A percentile compares a stretch with the other conserved stretches of the same genome.
These are phyloP conservation scores for Solanum appendiculatum DNA, from an alignment of 257 asterid genomes.

Conservation along the genomic window DNA sequence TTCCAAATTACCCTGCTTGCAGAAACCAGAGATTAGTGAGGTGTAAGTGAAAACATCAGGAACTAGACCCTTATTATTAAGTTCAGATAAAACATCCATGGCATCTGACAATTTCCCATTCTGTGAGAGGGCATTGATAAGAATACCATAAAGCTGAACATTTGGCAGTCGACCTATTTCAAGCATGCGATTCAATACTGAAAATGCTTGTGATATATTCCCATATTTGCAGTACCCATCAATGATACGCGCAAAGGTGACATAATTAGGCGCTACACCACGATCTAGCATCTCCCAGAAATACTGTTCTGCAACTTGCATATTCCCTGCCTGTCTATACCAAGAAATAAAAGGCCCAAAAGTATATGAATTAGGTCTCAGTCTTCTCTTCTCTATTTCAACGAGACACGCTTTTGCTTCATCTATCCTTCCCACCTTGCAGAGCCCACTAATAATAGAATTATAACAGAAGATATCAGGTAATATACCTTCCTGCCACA, in stretches of 20 bases:
- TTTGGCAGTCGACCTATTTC: conserved; percentile 40
- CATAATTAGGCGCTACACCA: conserved; percentile 52
- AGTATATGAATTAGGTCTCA: conserved; percentile 68
- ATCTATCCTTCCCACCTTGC: conserved; percentile 59
- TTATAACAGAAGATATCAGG: conserved; percentile 79
- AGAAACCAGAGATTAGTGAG: conserved; percentile 68
- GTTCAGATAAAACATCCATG: conserved; percentile 43
- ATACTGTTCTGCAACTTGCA: conserved; percentile 56
- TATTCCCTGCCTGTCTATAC: conserved; percentile 45
- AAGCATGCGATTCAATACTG: conserved; percentile 42
- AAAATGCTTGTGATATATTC: conserved; percentile 44
- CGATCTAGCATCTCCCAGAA: conserved; percentile 62
- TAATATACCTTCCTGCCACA: conserved; percentile 54
- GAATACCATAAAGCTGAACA: conserved; percentile 53
- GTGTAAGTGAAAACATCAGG: conserved; percentile 74
- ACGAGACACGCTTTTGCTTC: conserved; percentile 49
- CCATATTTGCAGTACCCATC: conserved; percentile 70
- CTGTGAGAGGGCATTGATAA: conserved; percentile 60
- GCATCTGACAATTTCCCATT: conserved; percentile 68
- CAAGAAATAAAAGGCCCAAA: conserved; percentile 62
- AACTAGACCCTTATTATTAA: conserved; percentile 41
- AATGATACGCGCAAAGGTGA: conserved; percentile 41
- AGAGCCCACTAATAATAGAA: conserved; percentile 54
- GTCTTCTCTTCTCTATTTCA: conserved; percentile 48
- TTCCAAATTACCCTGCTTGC: conserved; percentile 54